A percentile compares a stretch with the other conserved stretches of the same genome.
Evolutionary conservation across 805 yeast genomes (phyloP).

Genomic region (Cyberlindnera galapagoensis): DNA sequence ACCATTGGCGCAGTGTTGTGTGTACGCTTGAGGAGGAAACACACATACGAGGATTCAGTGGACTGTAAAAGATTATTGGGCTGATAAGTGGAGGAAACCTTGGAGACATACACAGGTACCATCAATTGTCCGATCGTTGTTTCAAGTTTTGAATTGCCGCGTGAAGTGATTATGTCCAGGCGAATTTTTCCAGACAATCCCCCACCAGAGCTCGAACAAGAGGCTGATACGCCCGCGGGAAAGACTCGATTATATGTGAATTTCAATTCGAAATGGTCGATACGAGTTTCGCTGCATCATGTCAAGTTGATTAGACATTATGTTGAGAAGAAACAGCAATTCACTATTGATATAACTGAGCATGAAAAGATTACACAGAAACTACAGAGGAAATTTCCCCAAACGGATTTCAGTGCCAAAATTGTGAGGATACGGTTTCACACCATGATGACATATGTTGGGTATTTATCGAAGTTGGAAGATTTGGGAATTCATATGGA

Average conservation of each 20-base stretch:
- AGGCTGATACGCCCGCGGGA: constrained; percentile 3
- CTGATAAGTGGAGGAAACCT: no score
- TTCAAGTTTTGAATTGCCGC: no score
- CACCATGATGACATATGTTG: not conserved
- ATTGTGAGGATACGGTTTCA: not conserved
- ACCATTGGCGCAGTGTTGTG: no score
- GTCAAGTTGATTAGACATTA: not conserved
- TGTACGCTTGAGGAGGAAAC: no score
- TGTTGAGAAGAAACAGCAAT: not conserved
- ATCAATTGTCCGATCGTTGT: no score
- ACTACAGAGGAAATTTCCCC: constrained; percentile 1
- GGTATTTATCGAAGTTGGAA: not conserved
- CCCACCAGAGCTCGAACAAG: constrained; percentile 1
- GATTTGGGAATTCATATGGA: not conserved
- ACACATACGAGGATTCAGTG: no score
- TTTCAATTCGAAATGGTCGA: constrained; percentile 1
- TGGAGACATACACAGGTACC: no score
- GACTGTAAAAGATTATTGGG: no score
- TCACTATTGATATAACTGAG: not conserved
- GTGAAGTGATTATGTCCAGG: no score
- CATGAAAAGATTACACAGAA: not conserved
- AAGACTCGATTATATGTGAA: constrained; percentile 4
- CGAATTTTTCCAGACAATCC: no score
- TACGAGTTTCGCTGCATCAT: constrained; percentile 1
- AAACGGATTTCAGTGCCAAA: not conserved